Conservation (phyloP, 257 asterid genomes). For the Datura wrightii region DNA sequence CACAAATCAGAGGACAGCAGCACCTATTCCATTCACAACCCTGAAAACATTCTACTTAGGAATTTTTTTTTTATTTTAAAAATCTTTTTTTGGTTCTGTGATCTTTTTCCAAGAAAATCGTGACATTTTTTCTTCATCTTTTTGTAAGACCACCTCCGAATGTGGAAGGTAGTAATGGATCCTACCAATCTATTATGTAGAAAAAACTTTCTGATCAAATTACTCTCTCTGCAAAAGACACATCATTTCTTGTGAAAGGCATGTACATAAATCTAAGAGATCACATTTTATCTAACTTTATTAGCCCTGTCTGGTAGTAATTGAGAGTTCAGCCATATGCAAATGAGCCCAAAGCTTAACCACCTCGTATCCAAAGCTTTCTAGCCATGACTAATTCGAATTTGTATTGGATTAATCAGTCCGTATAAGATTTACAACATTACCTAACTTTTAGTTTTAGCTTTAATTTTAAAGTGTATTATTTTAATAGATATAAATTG, state of each 20-base stretch:
- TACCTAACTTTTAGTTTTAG: too few relatives aligned
- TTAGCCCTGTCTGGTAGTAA: not conserved
- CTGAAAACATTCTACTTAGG: not conserved
- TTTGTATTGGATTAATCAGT: too few relatives aligned
- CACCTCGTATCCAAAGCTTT: too few relatives aligned
- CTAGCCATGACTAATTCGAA: too few relatives aligned
- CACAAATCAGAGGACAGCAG: not conserved
- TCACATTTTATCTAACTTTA: not conserved
- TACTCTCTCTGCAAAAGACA: not conserved
- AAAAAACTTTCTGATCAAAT: not conserved
- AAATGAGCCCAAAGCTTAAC: not conserved
- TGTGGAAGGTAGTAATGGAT: not conserved
- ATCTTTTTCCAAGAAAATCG: not conserved
- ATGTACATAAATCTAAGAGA: not conserved
- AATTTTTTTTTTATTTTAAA: too few relatives aligned
- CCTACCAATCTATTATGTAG: not conserved
- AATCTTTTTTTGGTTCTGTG: too few relatives aligned
- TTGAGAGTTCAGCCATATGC: not conserved
- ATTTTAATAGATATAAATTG: too few relatives aligned
- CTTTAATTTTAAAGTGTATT: too few relatives aligned
- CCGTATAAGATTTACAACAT: too few relatives aligned
- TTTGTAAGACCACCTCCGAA: conserved; percentile 2
- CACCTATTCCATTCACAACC: conserved; percentile 15
- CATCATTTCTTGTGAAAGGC: not conserved
- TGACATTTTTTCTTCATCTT: not conserved